Base-by-base conservation (phyloP, 164 flowering plant genomes). In the Akebia trifoliata region DNA sequence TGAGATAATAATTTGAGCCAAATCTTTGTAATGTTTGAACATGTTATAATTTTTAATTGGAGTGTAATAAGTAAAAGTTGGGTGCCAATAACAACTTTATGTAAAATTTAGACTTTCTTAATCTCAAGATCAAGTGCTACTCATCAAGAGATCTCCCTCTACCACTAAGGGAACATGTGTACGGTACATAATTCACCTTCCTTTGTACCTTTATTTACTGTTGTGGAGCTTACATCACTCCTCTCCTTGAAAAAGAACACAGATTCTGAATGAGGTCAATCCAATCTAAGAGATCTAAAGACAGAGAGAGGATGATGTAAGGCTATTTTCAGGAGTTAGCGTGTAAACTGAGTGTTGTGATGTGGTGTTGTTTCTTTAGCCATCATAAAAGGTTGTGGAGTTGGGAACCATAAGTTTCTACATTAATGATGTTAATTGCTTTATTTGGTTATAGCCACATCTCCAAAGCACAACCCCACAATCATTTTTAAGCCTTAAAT, bases 241-340 rank as follows among this genome's bases (percentile, higher is more conserved):
- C 10, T 51, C 40, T 32, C 34, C 25, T 20, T 32, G 22, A 15
- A 35, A 51, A 15, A 51, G 55, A 51, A 20, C 55, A 51, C 34
- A 51, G 55, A 51, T 51, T 51, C 36, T 29, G 50, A 8, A 54
- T 37, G 58, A 54, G 4, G 34, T 21, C 57, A 54, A 22, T 10
- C 45, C 45, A 54, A 37, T 36, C n/a, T 14, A n/a, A 54, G 32
- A 54, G 32, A 54, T 10, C 24, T 54, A 38, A 36, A 38, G 35
- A 15, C 6, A 50, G 18, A 20, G 21, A 6, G 37, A 6, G 11
- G n/a, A 12, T 50, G 37, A 43, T 18, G 24, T 43, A 43, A 43
- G 47, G 31, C n/a, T 17, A 6, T 8, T 10, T 26, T 25, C 36
- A 31, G 36, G 36, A 17, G 37, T n/a, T 51, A 9, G 39, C 55